Base-by-base conservation (phyloP, 768 basidiomycete species). In the Trametes cinnabarina region DNA sequence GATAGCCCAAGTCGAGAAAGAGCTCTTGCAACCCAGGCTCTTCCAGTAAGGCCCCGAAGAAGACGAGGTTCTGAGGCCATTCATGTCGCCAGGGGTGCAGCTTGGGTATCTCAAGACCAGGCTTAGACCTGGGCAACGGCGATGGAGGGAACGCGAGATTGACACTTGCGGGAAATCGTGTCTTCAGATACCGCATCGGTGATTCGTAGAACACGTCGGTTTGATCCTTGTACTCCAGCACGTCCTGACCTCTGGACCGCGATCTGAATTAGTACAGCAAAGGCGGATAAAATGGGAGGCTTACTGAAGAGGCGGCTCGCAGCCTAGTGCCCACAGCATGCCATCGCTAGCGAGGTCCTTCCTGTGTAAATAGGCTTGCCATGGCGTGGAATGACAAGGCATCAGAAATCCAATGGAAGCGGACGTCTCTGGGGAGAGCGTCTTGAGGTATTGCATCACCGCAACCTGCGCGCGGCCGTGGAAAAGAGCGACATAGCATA, bases 361-460 rank as follows among this genome's bases (percentile, higher is more conserved):
- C 19, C 84, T 77, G 69, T 98, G 97, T 8, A 98, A 69, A 71
- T 94, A 88, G 2, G 93, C 85, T 67, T 92, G 89, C 75, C 91
- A 94, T 5, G 96, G 96, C 1, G 91, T 92, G 20, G 95, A 97
- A 73, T 99, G 96, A 62, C 97, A 99, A 10, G 97, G 96, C 91
- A 94, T 95, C 20, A 98, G 73, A 65, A 93, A 86, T 1, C 91
- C 93, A 20, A 96, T 73, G 19, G 80, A 77, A 5, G 63, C 62
- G 23, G 88, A 73, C 19, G 85, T 75, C 8, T 75, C 67, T 4
- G 71, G 61, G 1, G 86, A 77, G 42, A 90, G 73, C 22, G 71
- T 67, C 28, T 84, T 80, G 43, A 97, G 74, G 69, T 84, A 87
- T 12, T 82, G 77, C 68, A 92, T 80, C 25, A 94, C 89, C 42